These are phyloP conservation scores for Tympanopsis confertula DNA, from an alignment of 2,329 filamentous ascomycete genomes.

Conservation along the genomic window DNA sequence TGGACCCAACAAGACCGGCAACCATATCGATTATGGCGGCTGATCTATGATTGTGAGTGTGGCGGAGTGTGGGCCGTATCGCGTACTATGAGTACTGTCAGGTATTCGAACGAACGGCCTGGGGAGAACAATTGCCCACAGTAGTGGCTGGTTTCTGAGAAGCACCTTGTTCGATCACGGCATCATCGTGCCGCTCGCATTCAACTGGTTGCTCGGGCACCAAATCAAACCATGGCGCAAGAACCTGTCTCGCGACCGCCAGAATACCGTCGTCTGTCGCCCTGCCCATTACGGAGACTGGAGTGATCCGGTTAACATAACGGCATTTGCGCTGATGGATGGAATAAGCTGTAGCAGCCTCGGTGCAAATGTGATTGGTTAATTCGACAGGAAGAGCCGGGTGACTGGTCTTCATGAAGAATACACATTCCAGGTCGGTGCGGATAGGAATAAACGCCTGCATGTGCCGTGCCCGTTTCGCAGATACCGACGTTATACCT, in stretches of 20 bases:
- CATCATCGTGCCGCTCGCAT: constrained; percentile 4
- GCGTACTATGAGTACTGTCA: constrained; percentile 47
- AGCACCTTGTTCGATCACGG: constrained; percentile 3
- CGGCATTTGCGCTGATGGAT: constrained; percentile 33
- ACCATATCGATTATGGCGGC: constrained; percentile 61
- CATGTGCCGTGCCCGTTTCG: constrained; percentile 26
- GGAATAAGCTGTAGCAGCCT: constrained; percentile 30
- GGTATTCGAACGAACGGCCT: background rate
- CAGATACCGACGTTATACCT: constrained; percentile 35
- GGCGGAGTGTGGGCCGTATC: constrained; percentile 69
- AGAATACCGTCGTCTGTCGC: constrained; percentile 59
- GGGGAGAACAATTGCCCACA: background rate
- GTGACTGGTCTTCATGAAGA: constrained; percentile 45
- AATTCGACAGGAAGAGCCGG: constrained; percentile 45
- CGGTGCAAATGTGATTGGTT: constrained; percentile 40
- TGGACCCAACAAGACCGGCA: constrained; percentile 49
- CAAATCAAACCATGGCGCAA: constrained; percentile 50
- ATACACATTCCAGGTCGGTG: constrained; percentile 46
- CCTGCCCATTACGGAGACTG: constrained; percentile 37
- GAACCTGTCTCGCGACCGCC: constrained; percentile 49
- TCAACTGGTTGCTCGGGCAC: constrained; percentile 10
- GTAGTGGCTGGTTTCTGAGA: constrained; percentile 2
- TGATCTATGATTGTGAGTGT: constrained; percentile 58
- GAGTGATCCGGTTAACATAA: constrained; percentile 49
- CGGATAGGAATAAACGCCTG: constrained; percentile 39